These are phyloP conservation scores for Mesotaenium endlicherianum DNA, from an alignment of 139 green algal genomes.

Conservation along the genomic window DNA sequence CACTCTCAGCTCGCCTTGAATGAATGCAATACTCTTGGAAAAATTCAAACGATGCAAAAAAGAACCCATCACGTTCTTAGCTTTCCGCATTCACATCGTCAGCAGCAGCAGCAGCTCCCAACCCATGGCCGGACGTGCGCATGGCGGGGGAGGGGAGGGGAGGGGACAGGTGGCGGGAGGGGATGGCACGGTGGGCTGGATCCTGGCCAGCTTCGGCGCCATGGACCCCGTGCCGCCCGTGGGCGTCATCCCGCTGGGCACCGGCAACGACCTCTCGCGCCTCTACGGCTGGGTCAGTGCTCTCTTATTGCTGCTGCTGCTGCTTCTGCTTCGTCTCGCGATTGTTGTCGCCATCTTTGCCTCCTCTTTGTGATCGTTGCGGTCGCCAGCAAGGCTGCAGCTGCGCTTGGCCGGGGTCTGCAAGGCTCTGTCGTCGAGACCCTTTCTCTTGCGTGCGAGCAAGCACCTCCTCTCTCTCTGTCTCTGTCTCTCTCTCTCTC, in stretches of 20 bases:
- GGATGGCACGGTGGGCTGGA: conserved; percentile 50
- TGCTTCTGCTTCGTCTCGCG: background rate
- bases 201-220: conserved; percentile 8
- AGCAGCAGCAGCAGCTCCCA: too few relatives aligned
- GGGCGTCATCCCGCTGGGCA: conserved; percentile 47
- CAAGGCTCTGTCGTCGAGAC: too few relatives aligned
- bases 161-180: conserved; percentile 32
- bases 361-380: too few relatives aligned
- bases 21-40: background rate
- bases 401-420: too few relatives aligned
- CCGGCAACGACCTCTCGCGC: conserved; percentile 51
- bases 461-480: too few relatives aligned
- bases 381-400: too few relatives aligned
- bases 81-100: too few relatives aligned
- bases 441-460: too few relatives aligned
- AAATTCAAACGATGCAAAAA: too few relatives aligned
- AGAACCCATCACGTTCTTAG: too few relatives aligned
- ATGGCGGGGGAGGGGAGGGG: background rate
- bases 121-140: background rate
- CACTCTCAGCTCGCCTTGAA: background rate
- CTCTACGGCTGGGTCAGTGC: conserved; percentile 42
- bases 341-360: too few relatives aligned
- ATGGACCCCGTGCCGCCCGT: conserved; percentile 13
- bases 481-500: too few relatives aligned
- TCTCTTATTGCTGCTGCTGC: background rate